Evolutionary conservation across 2,329 filamentous ascomycete genomes (phyloP).

Genomic region (Hymenoscyphus salicellus): DNA sequence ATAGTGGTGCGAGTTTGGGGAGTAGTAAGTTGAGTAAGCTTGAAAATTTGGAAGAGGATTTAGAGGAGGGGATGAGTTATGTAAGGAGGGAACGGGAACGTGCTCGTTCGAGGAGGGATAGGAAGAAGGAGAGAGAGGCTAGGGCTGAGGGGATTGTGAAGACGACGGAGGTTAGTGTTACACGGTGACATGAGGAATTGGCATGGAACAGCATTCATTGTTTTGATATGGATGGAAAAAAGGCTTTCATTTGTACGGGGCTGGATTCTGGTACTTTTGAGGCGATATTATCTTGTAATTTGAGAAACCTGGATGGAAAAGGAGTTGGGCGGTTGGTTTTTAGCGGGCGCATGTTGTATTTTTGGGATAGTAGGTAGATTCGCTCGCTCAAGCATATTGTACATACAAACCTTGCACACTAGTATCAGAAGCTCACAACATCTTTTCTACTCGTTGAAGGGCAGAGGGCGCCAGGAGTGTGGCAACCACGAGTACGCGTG

Average conservation of each 20-base stretch:
- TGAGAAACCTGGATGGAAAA: background rate
- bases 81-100: slow-evolving; percentile 15
- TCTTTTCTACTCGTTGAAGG: background rate
- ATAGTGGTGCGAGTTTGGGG: slow-evolving; percentile 7
- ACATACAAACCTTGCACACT: background rate
- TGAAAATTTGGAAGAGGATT: slow-evolving; percentile 6
- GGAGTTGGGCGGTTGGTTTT: background rate
- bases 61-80: slow-evolving; percentile 2
- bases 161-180: slow-evolving; percentile 22
- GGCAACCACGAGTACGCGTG: background rate
- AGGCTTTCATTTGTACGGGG: background rate
- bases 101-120: slow-evolving; percentile 3
- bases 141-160: slow-evolving; percentile 17
- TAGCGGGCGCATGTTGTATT: background rate
- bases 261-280: background rate
- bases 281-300: background rate
- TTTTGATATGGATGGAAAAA: background rate
- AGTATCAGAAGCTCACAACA: background rate
- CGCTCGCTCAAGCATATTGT: background rate
- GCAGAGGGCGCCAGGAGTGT: too few species aligned
- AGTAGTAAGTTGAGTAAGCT: slow-evolving; percentile 7
- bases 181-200: slow-evolving; percentile 15
- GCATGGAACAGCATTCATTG: background rate
- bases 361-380: background rate
- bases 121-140: slow-evolving; percentile 9